Percentiles rank a stretch among this genome's conserved stretches.
phyloP scores from a whole-genome alignment of 768 basidiomycete genomes.

The Rhodotorula paludigena region DNA sequence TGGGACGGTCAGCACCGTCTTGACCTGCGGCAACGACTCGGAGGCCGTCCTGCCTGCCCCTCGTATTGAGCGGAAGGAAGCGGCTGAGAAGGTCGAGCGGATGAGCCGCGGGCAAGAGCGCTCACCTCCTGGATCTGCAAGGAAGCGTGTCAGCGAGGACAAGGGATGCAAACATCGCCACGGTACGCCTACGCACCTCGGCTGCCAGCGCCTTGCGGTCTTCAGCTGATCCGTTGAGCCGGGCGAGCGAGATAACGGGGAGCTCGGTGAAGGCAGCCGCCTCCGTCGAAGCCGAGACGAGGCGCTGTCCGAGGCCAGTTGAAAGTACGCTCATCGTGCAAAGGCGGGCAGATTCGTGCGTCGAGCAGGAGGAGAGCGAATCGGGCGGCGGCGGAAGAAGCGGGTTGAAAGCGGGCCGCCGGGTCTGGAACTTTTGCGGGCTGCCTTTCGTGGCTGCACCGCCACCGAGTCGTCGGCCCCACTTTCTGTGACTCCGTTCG shows the following conservation, averaged over 20 bases:
- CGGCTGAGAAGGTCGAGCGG: background rate
- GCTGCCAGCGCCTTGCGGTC: constrained; percentile 32
- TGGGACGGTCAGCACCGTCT: too few species aligned
- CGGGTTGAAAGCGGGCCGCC: background rate
- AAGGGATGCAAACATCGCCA: background rate
- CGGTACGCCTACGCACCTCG: background rate
- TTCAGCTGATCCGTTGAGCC: background rate
- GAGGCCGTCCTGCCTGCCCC: too few species aligned
- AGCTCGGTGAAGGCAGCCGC: constrained; percentile 19
- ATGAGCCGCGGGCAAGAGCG: too few species aligned
- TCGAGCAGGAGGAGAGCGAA: too few species aligned
- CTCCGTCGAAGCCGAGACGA: constrained; percentile 17
- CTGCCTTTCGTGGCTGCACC: too few species aligned
- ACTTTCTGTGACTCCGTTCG: background rate
- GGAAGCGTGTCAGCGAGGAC: background rate
- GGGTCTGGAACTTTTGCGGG: too few species aligned
- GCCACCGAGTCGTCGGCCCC: background rate
- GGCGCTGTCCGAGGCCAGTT: constrained; percentile 32
- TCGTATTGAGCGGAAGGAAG: background rate
- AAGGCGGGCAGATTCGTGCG: background rate
- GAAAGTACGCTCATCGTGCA: constrained; percentile 10
- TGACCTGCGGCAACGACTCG: too few species aligned
- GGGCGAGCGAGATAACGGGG: constrained; percentile 34
- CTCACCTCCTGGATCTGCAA: constrained; percentile 17
- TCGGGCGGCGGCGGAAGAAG: background rate